Conservation (phyloP, 805 yeast species). For the Dipodascopsis tothii region DNA sequence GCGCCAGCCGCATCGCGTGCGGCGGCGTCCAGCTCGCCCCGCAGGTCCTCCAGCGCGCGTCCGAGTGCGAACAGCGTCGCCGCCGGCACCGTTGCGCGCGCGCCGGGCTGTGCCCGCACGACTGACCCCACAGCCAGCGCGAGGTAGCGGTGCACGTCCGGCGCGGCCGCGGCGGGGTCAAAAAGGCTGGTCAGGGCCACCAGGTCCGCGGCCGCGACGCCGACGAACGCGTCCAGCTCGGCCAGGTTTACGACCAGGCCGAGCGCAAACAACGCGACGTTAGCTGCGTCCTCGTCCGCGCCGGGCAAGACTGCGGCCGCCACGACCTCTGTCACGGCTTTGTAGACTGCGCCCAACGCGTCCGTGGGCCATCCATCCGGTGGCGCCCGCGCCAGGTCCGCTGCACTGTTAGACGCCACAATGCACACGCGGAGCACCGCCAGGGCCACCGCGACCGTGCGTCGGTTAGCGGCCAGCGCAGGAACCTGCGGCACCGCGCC, state of each 20-base stretch:
- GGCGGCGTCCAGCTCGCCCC: background rate
- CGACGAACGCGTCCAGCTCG: slow-evolving; percentile 2
- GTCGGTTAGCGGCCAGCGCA: background rate
- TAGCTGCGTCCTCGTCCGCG: slow-evolving; percentile 4
- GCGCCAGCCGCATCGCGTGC: too few relatives aligned
- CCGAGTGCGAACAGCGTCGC: background rate
- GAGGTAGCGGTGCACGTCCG: background rate
- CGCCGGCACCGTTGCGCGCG: background rate
- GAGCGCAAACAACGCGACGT: slow-evolving; percentile 13
- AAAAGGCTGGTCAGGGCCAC: background rate
- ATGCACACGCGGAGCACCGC: background rate
- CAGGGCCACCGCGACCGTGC: background rate
- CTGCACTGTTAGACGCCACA: background rate
- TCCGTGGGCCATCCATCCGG: background rate
- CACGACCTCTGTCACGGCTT: background rate
- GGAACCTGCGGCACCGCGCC: too few relatives aligned
- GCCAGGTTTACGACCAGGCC: slow-evolving; percentile 14
- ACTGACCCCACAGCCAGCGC: background rate
- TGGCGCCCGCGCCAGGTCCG: background rate
- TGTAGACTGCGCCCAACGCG: background rate
- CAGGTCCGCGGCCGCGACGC: background rate
- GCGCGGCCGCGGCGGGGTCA: background rate
- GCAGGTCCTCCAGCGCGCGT: background rate
- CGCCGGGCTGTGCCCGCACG: background rate
- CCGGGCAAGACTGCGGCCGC: too few relatives aligned